A percentile compares a stretch with the other conserved stretches of the same genome.
Evolutionary conservation across 2,329 filamentous ascomycete genomes (phyloP).

Genomic region (Fusarium albidum): DNA sequence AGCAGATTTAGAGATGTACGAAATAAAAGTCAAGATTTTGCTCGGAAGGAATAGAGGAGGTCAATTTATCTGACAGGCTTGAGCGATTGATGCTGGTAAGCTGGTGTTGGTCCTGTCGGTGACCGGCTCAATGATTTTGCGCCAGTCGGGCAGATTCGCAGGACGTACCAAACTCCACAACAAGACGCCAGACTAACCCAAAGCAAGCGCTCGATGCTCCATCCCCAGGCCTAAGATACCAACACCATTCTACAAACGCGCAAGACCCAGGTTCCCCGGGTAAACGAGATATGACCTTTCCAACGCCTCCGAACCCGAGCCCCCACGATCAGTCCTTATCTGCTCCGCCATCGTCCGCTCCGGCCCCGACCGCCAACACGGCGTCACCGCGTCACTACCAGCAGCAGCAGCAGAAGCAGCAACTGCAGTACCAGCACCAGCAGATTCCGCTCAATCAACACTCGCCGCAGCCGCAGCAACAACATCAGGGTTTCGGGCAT

Average conservation of each 20-base stretch:
- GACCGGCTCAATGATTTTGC: constrained; percentile 32
- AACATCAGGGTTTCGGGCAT: constrained; percentile 37
- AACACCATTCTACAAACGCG: constrained; percentile 34
- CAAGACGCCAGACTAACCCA: constrained; percentile 35
- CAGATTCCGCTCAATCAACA: constrained; percentile 27
- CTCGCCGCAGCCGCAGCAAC: constrained; percentile 30
- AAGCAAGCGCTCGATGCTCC: constrained; percentile 36
- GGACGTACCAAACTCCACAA: constrained; percentile 24
- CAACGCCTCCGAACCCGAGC: constrained; percentile 37
- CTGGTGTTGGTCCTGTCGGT: no score
- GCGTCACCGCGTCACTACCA: constrained; percentile 41
- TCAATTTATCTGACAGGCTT: neutral
- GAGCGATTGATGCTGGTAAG: neutral
- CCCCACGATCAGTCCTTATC: constrained; percentile 38
- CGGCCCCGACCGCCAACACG: constrained; percentile 23
- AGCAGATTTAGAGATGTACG: constrained; percentile 10
- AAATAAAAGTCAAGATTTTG: constrained; percentile 13
- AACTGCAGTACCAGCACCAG: constrained; percentile 31
- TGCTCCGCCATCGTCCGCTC: constrained; percentile 27
- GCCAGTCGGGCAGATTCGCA: constrained; percentile 7
- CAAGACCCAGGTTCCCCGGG: constrained; percentile 33
- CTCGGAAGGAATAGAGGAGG: constrained; percentile 5
- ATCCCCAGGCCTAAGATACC: constrained; percentile 33
- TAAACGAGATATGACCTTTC: constrained; percentile 46
- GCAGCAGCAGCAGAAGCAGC: constrained; percentile 36